phyloP scores from a whole-genome alignment of 2,329 filamentous ascomycete genomes.

The Rhinocladiella mackenziei region DNA sequence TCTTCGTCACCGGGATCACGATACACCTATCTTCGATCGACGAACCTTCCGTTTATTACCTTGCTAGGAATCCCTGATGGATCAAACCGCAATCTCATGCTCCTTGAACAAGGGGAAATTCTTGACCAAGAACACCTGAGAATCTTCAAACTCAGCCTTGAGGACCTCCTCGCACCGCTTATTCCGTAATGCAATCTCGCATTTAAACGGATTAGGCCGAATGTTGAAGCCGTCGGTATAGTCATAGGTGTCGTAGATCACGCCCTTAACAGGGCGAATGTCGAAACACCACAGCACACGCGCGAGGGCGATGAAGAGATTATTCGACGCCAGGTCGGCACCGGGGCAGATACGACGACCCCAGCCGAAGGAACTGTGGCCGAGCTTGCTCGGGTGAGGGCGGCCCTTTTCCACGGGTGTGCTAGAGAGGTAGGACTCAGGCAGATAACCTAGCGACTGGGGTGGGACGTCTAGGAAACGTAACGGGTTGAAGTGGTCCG shows the following conservation, averaged over 20 bases:
- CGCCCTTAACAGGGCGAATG: conserved; percentile 31
- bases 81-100: conserved; percentile 23
- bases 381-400: conserved; percentile 26
- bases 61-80: neutral
- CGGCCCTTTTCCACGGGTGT: conserved; percentile 39
- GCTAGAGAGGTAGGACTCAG: conserved; percentile 49
- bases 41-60: neutral
- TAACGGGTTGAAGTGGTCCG: conserved; percentile 51
- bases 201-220: conserved; percentile 19
- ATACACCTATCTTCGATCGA: too few species aligned
- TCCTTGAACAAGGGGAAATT: conserved; percentile 25
- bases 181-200: conserved; percentile 21
- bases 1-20: too few species aligned
- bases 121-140: conserved; percentile 10
- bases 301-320: conserved; percentile 53
- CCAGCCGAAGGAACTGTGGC: conserved; percentile 29
- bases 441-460: conserved; percentile 50
- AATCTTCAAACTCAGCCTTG: conserved; percentile 12
- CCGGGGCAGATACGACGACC: conserved; percentile 30
- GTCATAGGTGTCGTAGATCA: conserved; percentile 23
- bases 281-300: conserved; percentile 56
- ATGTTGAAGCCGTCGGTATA: conserved; percentile 25
- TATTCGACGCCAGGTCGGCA: conserved; percentile 29
- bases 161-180: conserved; percentile 11
- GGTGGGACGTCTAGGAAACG: conserved; percentile 51